Evolutionary conservation across 2,329 filamentous ascomycete species (phyloP).

Genomic region (Xylaria sp.): DNA sequence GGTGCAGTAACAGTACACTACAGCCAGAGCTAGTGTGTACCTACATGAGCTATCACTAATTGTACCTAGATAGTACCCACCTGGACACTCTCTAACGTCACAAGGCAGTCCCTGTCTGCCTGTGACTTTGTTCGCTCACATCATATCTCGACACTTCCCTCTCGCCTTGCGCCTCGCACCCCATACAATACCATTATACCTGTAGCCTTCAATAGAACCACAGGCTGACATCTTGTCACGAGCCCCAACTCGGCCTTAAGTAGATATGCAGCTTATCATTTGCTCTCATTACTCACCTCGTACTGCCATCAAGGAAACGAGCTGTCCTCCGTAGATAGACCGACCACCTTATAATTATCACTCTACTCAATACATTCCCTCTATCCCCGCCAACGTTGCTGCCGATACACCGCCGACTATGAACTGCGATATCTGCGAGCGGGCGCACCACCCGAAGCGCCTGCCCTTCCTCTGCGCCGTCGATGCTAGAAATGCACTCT

Average conservation of each 20-base stretch:
- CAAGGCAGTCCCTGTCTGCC: constrained; percentile 35
- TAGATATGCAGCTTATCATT: constrained; percentile 41
- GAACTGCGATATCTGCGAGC: constrained; percentile 76
- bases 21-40: not conserved
- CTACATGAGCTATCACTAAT: not conserved
- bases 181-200: constrained; percentile 12
- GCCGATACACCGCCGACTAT: constrained; percentile 55
- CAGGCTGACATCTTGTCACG: constrained; percentile 17
- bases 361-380: not conserved
- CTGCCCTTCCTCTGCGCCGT: constrained; percentile 75
- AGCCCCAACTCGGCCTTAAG: constrained; percentile 31
- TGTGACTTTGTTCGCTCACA: constrained; percentile 18
- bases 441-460: constrained; percentile 64
- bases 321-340: constrained; percentile 34
- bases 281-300: constrained; percentile 24
- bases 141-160: constrained; percentile 18
- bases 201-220: not conserved
- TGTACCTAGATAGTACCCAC: not conserved
- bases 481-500: constrained; percentile 76
- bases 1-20: not conserved
- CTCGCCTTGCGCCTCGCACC: constrained; percentile 9
- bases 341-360: not conserved
- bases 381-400: not conserved
- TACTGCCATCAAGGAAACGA: constrained; percentile 16
- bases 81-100: constrained; percentile 38